A percentile compares a stretch with the other conserved stretches of the same genome.
Conservation (phyloP, 192 early-diverging fungal species). For the Chytriomyces sp. region DNA sequence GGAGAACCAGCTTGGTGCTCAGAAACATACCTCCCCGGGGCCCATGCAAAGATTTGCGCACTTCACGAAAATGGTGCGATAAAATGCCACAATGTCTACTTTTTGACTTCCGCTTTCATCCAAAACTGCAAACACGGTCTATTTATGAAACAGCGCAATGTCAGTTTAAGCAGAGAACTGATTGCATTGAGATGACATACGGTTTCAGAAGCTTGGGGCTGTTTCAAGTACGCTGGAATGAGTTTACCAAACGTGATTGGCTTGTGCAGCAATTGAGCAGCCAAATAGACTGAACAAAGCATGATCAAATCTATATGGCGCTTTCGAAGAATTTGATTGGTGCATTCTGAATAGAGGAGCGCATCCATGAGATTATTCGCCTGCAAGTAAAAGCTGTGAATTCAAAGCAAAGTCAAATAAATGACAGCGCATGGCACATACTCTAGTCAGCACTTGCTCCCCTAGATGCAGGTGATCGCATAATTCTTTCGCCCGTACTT, state of each 20-base stretch:
- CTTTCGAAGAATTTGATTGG: not conserved
- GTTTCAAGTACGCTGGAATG: not conserved
- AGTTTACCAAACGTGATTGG: not conserved
- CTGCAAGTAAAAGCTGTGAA: not conserved
- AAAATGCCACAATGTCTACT: constrained; percentile 7
- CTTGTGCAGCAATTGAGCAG: not conserved
- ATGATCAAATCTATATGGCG: constrained; percentile 8
- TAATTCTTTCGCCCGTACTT: not conserved
- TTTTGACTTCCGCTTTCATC: not conserved
- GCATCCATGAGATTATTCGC: not conserved
- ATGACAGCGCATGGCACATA: not conserved
- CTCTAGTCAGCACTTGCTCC: not conserved
- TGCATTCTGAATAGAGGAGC: not conserved
- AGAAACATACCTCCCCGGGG: too few species aligned
- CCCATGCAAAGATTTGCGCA: not conserved
- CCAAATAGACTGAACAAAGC: not conserved
- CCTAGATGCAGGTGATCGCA: not conserved
- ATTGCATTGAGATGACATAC: not conserved
- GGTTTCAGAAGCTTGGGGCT: not conserved
- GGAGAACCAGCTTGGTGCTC: too few species aligned
- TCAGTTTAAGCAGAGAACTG: too few species aligned
- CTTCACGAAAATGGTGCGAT: not conserved
- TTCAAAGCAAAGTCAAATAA: not conserved
- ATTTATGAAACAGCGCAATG: not conserved
- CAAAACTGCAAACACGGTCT: not conserved